Evolutionary conservation across 306 rosid genomes (phyloP).

Genomic region (Canavalia ensiformis): DNA sequence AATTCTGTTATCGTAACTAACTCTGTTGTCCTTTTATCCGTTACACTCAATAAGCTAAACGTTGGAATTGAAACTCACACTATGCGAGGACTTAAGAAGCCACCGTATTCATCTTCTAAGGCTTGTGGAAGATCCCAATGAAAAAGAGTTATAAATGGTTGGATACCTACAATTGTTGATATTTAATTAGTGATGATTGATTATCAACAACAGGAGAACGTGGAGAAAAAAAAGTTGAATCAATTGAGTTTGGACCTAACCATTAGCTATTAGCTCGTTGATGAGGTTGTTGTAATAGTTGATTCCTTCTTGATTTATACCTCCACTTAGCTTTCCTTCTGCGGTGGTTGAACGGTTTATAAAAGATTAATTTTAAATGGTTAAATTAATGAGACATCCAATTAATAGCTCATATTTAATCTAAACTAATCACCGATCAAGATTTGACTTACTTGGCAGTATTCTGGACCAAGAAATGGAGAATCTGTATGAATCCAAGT

Average conservation of each 20-base stretch:
- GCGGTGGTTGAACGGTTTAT: not conserved
- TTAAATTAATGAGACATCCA: too few species aligned
- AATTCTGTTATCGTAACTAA: too few species aligned
- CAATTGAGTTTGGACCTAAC: slow-evolving; percentile 7
- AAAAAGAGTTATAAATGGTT: slow-evolving; percentile 57
- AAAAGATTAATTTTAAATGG: too few species aligned
- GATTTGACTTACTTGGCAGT: slow-evolving; percentile 45
- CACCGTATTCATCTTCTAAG: slow-evolving; percentile 62
- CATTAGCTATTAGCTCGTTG: slow-evolving; percentile 55
- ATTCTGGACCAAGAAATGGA: slow-evolving; percentile 76
- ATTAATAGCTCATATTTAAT: too few species aligned
- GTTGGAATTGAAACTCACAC: not conserved
- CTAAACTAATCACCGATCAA: not conserved
- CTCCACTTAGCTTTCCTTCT: slow-evolving; percentile 64
- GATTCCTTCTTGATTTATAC: slow-evolving; percentile 59
- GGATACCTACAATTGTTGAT: too few species aligned
- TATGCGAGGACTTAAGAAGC: slow-evolving; percentile 52
- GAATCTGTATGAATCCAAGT: slow-evolving; percentile 64
- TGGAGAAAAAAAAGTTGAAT: too few species aligned
- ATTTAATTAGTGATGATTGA: too few species aligned
- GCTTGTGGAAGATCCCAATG: slow-evolving; percentile 69
- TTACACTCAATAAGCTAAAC: too few species aligned
- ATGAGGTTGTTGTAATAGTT: slow-evolving; percentile 63
- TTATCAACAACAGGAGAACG: not conserved
- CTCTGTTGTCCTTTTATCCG: too few species aligned